phyloP scores from a whole-genome alignment of 257 asterid species.

The Buddleja alternifolia region DNA sequence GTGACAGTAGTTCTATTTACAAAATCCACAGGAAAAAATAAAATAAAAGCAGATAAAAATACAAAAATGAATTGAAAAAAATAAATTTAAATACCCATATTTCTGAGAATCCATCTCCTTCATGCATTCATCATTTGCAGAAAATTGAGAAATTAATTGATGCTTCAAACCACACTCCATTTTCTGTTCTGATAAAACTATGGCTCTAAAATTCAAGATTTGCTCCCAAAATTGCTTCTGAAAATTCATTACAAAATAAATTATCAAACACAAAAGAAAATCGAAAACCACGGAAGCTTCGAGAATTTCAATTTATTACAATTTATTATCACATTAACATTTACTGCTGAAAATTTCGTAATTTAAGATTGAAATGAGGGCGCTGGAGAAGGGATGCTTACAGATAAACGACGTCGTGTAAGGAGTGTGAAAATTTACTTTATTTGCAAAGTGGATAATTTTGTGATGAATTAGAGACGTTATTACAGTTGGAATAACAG shows the following conservation, averaged over 20 bases:
- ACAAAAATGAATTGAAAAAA: background rate
- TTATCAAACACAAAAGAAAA: background rate
- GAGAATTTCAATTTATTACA: background rate
- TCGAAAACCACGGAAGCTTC: too few relatives aligned
- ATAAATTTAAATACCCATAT: conserved; percentile 32
- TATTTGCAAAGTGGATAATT: background rate
- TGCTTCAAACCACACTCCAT: conserved; percentile 40
- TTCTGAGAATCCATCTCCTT: conserved; percentile 29
- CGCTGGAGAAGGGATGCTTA: background rate
- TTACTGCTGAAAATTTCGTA: too few relatives aligned
- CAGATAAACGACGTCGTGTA: conserved; percentile 26
- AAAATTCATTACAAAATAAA: background rate
- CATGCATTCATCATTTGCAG: conserved; percentile 32
- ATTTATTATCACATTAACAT: background rate
- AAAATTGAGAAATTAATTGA: conserved; percentile 25
- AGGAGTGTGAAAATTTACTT: background rate
- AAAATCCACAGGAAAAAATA: background rate
- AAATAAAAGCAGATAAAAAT: background rate
- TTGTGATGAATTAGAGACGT: conserved; percentile 24
- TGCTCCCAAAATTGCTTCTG: conserved; percentile 10
- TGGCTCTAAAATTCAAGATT: conserved; percentile 3
- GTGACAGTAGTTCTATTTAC: background rate
- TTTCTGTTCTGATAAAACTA: background rate
- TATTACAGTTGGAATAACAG: conserved; percentile 29
- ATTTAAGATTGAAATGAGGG: background rate